Conservation (phyloP, 2,329 filamentous ascomycete species). For the Zymoseptoria crescenta region DNA sequence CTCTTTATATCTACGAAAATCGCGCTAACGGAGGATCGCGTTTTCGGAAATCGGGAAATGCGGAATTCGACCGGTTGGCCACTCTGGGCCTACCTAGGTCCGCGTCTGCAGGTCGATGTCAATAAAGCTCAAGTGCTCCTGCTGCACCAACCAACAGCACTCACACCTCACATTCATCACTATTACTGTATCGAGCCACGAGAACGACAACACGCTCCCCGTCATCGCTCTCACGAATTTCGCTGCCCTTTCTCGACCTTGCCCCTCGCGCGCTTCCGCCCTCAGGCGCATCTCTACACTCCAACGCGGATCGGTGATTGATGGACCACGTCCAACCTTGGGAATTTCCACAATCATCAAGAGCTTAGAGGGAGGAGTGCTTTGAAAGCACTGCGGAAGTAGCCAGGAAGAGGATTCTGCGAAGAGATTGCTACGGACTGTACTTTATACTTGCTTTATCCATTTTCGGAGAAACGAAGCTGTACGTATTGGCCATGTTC, state of each 20-base stretch:
- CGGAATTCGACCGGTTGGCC: too few relatives aligned
- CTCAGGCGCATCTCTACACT: neutral
- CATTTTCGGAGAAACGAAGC: conserved; percentile 1
- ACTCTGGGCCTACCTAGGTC: too few relatives aligned
- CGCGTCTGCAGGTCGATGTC: neutral
- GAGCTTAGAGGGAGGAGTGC: neutral
- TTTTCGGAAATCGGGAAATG: too few relatives aligned
- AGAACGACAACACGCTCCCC: neutral
- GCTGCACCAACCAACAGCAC: neutral
- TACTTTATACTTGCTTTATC: neutral
- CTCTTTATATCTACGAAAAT: too few relatives aligned
- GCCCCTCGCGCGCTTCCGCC: too few relatives aligned
- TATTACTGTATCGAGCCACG: neutral
- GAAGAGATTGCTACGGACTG: neutral
- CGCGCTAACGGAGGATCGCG: too few relatives aligned
- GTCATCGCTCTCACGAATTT: neutral
- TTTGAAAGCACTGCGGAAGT: neutral
- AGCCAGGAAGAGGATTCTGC: neutral
- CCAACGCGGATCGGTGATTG: neutral
- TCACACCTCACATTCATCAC: neutral
- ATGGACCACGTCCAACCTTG: neutral
- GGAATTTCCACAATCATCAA: neutral
- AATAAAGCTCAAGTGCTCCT: neutral
- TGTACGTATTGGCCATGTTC: conserved; percentile 22
- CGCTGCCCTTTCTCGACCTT: neutral